Conservation (phyloP, 495 filamentous ascomycete species). For the Xeromyces bisporus region DNA sequence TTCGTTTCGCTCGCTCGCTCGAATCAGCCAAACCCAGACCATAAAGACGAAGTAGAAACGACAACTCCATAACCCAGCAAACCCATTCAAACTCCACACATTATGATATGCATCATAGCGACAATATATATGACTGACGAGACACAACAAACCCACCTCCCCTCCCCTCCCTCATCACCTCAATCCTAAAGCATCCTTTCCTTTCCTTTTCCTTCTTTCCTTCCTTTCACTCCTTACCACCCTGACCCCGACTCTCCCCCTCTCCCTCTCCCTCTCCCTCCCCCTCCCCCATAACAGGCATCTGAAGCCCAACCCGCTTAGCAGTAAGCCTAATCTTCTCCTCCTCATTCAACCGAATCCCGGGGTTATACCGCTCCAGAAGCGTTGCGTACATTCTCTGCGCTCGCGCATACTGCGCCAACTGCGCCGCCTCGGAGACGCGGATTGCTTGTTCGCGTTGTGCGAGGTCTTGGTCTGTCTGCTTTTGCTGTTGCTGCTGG, state of each 20-base stretch:
- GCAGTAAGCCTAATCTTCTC: constrained; percentile 72
- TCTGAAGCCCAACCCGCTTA: constrained; percentile 71
- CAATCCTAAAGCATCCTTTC: not conserved
- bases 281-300: constrained; percentile 36
- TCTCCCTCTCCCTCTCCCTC: constrained; percentile 3
- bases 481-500: constrained; percentile 8
- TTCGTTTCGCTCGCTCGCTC: too few species aligned
- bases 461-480: too few species aligned
- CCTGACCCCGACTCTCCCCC: not conserved
- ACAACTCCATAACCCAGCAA: too few species aligned
- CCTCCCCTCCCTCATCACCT: not conserved
- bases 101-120: not conserved
- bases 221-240: not conserved
- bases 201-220: not conserved
- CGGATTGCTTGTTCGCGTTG: constrained; percentile 6
- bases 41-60: too few species aligned
- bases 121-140: too few species aligned
- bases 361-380: constrained; percentile 84
- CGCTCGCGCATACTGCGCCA: constrained; percentile 59
- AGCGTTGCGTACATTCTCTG: constrained; percentile 67
- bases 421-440: constrained; percentile 52
- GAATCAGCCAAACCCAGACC: too few species aligned
- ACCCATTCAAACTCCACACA: not conserved
- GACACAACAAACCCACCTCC: too few species aligned
- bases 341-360: constrained; percentile 69